phyloP scores from a whole-genome alignment of 2,329 filamentous ascomycete genomes.

The Colletotrichum sp. region DNA sequence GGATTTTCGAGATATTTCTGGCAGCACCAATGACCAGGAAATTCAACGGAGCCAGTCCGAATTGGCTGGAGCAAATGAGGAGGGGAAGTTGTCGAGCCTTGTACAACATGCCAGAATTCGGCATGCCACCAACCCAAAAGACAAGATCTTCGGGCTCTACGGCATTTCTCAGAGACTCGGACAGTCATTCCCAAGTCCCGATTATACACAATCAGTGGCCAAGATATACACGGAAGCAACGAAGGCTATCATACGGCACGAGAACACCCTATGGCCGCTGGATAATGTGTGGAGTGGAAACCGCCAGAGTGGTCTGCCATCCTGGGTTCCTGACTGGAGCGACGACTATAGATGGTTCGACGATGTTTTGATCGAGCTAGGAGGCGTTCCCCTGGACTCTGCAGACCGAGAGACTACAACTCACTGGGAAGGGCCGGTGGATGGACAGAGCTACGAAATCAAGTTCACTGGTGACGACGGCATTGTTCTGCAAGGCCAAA shows the following conservation, averaged over 20 bases:
- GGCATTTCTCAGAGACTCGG: background rate
- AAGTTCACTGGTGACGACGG: background rate
- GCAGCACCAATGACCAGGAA: background rate
- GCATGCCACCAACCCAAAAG: background rate
- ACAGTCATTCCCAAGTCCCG: background rate
- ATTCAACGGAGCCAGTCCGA: background rate
- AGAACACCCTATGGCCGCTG: background rate
- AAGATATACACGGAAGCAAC: background rate
- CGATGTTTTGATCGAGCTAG: background rate
- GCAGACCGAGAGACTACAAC: background rate
- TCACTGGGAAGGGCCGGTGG: background rate
- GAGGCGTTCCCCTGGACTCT: background rate
- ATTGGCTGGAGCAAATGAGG: background rate
- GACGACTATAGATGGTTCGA: background rate
- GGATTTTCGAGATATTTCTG: background rate
- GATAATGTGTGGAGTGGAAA: background rate
- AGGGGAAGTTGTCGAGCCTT: background rate
- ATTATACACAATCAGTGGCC: background rate
- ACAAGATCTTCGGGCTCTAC: background rate
- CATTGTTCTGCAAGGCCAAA: background rate
- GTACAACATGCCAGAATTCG: background rate
- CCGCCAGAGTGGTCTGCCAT: background rate
- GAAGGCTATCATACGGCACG: background rate
- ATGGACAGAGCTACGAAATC: fast-evolving
- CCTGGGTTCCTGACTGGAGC: background rate